Evolutionary conservation across 2,329 filamentous ascomycete genomes (phyloP).

Genomic region (Sarocladiaceae sp.): DNA sequence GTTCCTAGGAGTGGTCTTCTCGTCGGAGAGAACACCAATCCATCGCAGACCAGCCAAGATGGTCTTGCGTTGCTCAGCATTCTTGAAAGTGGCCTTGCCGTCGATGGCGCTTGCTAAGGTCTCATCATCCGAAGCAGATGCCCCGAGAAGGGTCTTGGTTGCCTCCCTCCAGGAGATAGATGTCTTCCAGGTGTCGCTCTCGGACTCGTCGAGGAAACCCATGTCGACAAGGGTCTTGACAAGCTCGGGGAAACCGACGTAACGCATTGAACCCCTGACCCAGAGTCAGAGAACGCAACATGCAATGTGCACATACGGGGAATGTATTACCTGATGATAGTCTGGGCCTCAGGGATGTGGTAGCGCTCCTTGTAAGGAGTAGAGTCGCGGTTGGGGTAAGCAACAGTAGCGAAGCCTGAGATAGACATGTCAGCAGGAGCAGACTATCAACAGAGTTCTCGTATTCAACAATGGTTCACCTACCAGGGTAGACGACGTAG

Average conservation of each 20-base stretch:
- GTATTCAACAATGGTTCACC: not conserved
- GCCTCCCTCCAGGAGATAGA: conserved; percentile 78
- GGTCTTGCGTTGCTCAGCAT: conserved; percentile 60
- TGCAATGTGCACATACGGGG: conserved; percentile 32
- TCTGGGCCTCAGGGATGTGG: conserved; percentile 87
- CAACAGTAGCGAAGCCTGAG: conserved; percentile 74
- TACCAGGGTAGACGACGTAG: conserved; percentile 73
- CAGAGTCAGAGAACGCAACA: not conserved
- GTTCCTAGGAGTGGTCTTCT: conserved; percentile 62
- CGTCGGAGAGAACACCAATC: conserved; percentile 62
- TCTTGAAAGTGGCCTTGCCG: conserved; percentile 67
- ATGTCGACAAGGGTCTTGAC: conserved; percentile 82
- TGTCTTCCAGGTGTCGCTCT: conserved; percentile 57
- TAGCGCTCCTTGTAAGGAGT: conserved; percentile 85
- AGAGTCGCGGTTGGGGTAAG: conserved; percentile 89
- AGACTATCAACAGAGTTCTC: not conserved
- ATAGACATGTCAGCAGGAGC: not conserved
- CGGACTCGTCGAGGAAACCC: conserved; percentile 74
- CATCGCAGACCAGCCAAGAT: conserved; percentile 68
- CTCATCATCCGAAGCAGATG: conserved; percentile 56
- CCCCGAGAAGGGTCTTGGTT: conserved; percentile 68
- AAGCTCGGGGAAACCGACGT: conserved; percentile 86
- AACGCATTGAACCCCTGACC: conserved; percentile 55
- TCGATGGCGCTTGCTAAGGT: conserved; percentile 69
- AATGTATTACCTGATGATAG: conserved; percentile 52